Evolutionary conservation across 306 rosid species (phyloP).

Genomic region (Geum urbanum): DNA sequence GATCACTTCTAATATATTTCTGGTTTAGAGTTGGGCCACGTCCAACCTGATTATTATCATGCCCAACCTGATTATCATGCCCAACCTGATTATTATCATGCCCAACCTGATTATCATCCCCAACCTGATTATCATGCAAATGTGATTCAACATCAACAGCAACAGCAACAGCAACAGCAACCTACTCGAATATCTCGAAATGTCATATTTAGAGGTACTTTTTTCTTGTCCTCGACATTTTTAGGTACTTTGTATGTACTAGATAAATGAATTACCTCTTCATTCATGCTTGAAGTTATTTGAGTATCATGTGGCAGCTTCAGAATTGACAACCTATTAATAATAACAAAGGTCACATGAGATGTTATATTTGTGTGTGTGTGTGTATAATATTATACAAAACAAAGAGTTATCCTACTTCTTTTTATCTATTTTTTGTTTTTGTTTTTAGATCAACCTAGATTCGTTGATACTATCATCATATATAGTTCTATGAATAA

Average conservation of each 20-base stretch:
- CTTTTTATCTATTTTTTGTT: not conserved
- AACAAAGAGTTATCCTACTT: not conserved
- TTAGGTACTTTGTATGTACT: not conserved
- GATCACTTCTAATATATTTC: constrained; percentile 2
- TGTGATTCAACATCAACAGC: constrained; percentile 14
- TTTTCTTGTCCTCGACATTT: constrained; percentile 15
- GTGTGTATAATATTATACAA: not conserved
- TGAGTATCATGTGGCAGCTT: not conserved
- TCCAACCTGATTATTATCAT: constrained; percentile 32
- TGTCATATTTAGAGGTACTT: constrained; percentile 65
- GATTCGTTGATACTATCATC: constrained; percentile 4
- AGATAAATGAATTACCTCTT: constrained; percentile 1
- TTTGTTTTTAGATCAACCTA: constrained; percentile 1
- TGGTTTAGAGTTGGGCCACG: constrained; percentile 47
- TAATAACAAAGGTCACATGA: not conserved
- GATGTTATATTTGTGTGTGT: not conserved
- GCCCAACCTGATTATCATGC: constrained; percentile 2
- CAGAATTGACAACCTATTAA: not conserved
- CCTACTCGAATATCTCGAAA: constrained; percentile 45
- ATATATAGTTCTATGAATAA: constrained; percentile 1
- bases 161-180: not conserved
- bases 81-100: constrained; percentile 29
- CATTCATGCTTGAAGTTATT: constrained; percentile 11
- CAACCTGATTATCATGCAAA: constrained; percentile 46
- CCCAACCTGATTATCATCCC: constrained; percentile 7